Evolutionary conservation across 768 basidiomycete genomes (phyloP), one percentile per base, ranked within the genome.

Genomic region (Boletus barrowsii): DNA sequence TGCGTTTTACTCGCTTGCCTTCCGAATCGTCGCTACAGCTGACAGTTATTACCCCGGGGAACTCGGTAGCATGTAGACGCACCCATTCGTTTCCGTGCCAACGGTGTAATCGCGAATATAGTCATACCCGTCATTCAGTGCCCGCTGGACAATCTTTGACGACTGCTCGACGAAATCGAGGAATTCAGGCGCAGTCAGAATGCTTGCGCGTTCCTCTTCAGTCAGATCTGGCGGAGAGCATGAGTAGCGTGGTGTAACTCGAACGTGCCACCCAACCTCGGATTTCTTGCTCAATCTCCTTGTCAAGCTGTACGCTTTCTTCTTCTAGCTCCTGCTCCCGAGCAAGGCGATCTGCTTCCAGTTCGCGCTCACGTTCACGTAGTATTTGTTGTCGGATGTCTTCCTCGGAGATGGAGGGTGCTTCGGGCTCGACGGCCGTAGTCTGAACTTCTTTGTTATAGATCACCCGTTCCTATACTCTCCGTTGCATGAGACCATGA

Each of bases 91-190:
- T 66, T 94, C 93, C 8, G 91, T 77, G 24, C 88, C 89, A 47
- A 95, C 82, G n/a, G 90, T 90, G 67, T 99, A 99, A 73, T 99
- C 97, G 33, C 90, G 86, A 61, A 93, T 92, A 63, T 98, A 98
- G 69, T 99, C 97, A 69, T 99, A 99, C 26, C 83, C 83, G 63
- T 98, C 97, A 65, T 91, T 97, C 57, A 98, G 73, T 20, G 96
- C 97, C 47, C 97, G 80, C 68, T 98, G 93, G 11, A 98, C 83
- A 43, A 98, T 93, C 74, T 96, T 96, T 20, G 91, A 93, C 10
- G 93, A 95, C 62, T 89, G 84, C 67, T 97, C 93, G 15, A 99
- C 86, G 69, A 99, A 99, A 59, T 93, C 89, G 15, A 90, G 72
- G 68, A 98, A 98, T 65, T 94, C 93, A 0, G 94, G 91, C 9